Evolutionary conservation across 139 green algal species (phyloP).

Genomic region (Picochlorum costavermella): DNA sequence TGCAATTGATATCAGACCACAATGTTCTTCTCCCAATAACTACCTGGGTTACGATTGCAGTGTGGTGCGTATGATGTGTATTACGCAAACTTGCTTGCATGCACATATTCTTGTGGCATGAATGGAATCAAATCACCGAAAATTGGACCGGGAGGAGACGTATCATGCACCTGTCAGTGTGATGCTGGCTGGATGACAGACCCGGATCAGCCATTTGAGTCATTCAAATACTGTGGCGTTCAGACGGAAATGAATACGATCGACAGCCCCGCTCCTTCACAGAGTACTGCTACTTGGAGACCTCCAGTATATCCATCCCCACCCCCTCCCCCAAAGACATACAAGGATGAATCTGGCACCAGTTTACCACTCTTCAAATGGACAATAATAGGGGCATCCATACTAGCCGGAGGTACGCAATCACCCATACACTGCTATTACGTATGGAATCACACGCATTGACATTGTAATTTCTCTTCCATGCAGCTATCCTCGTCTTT

Average conservation of each 20-base stretch:
- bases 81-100: background rate
- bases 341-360: background rate
- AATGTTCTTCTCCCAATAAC: too few relatives aligned
- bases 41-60: background rate
- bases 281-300: background rate
- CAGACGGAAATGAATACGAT: background rate
- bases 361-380: slow-evolving; percentile 1
- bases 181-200: slow-evolving; percentile 9
- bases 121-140: background rate
- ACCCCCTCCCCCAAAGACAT: slow-evolving; percentile 9
- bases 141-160: background rate
- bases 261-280: background rate
- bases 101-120: slow-evolving; percentile 2
- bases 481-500: too few relatives aligned
- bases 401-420: background rate
- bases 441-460: too few relatives aligned
- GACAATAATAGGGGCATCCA: background rate
- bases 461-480: too few relatives aligned
- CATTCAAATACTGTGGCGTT: slow-evolving; percentile 4
- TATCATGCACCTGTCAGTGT: slow-evolving; percentile 9
- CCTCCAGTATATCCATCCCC: slow-evolving; percentile 2
- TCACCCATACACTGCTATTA: too few relatives aligned
- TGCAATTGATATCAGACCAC: too few relatives aligned
- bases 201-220: slow-evolving; percentile 3
- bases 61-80: background rate